A percentile compares a stretch with the other conserved stretches of the same genome.
Conservation (phyloP, 148 eudicot species). For the Arbutus unedo region DNA sequence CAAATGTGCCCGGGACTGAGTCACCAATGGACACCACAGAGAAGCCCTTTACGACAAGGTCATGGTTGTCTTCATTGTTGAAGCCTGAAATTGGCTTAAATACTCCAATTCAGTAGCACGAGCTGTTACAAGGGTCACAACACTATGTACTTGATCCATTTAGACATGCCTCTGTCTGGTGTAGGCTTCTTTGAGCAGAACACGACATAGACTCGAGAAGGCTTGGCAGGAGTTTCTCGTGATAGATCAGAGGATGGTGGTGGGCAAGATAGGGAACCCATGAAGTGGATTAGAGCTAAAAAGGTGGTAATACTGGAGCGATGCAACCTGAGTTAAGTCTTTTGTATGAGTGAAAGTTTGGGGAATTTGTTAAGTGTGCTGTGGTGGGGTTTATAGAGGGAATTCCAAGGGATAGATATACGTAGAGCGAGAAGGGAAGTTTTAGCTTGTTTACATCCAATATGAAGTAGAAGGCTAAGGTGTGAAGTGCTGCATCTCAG, state of each 20-base stretch:
- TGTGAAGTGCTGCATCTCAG: not conserved
- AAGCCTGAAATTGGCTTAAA: too few relatives aligned
- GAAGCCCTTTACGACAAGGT: too few relatives aligned
- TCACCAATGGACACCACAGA: too few relatives aligned
- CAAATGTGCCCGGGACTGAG: not conserved
- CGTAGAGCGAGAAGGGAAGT: not conserved
- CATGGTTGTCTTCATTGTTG: too few relatives aligned
- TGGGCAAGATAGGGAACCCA: slow-evolving; percentile 21
- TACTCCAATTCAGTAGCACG: too few relatives aligned
- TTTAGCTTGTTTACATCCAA: slow-evolving; percentile 6
- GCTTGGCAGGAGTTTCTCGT: too few relatives aligned
- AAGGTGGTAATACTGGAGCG: not conserved
- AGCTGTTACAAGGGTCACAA: too few relatives aligned
- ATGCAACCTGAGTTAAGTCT: not conserved
- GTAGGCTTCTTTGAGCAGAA: too few relatives aligned
- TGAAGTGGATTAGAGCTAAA: not conserved
- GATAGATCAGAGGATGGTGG: not conserved
- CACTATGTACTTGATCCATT: too few relatives aligned
- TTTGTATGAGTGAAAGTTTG: not conserved
- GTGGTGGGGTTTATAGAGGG: not conserved
- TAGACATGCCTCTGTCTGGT: too few relatives aligned
- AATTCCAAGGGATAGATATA: slow-evolving; percentile 6
- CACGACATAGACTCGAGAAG: too few relatives aligned
- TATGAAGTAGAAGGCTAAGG: not conserved
- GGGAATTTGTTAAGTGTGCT: slow-evolving; percentile 10